Conservation (phyloP, 192 early-diverging fungal species). For the Podila horticola region DNA sequence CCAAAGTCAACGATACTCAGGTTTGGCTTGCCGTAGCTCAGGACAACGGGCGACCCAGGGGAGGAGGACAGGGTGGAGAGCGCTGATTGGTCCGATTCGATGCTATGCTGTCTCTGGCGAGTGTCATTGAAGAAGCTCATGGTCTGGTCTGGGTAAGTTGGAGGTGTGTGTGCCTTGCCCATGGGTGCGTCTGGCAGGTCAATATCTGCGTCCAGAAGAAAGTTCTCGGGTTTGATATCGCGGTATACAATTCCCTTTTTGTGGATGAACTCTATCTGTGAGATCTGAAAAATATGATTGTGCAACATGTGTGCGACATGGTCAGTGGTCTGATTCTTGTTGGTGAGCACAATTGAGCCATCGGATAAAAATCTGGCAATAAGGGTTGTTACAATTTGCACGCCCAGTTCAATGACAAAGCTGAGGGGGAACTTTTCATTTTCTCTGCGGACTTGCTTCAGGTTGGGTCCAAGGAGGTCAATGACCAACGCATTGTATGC, state of each 20-base stretch:
- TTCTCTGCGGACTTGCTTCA: slow-evolving; percentile 57
- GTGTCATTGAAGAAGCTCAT: slow-evolving; percentile 41
- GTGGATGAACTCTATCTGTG: slow-evolving; percentile 63
- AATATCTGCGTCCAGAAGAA: slow-evolving; percentile 61
- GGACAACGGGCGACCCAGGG: slow-evolving; percentile 18
- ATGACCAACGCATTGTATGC: slow-evolving; percentile 61
- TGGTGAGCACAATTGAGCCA: too few relatives aligned
- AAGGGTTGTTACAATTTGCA: slow-evolving; percentile 58
- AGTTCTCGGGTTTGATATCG: slow-evolving; percentile 73
- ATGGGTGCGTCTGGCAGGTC: slow-evolving; percentile 22
- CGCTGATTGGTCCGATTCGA: slow-evolving; percentile 4
- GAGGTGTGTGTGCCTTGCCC: slow-evolving; percentile 23
- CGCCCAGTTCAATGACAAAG: slow-evolving; percentile 59
- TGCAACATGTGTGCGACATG: not conserved
- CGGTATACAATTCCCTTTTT: slow-evolving; percentile 69
- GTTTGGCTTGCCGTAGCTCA: slow-evolving; percentile 57
- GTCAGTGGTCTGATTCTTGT: not conserved
- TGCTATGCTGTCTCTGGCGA: slow-evolving; percentile 14
- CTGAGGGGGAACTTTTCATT: slow-evolving; percentile 54
- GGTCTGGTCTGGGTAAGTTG: slow-evolving; percentile 28
- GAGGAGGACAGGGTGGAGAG: slow-evolving; percentile 22
- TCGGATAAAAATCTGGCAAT: too few relatives aligned
- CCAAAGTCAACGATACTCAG: slow-evolving; percentile 72
- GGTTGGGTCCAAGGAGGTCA: slow-evolving; percentile 66
- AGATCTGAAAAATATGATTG: slow-evolving; percentile 28